Evolutionary conservation across 768 basidiomycete species (phyloP).

Genomic region (Leccinum imitatum): DNA sequence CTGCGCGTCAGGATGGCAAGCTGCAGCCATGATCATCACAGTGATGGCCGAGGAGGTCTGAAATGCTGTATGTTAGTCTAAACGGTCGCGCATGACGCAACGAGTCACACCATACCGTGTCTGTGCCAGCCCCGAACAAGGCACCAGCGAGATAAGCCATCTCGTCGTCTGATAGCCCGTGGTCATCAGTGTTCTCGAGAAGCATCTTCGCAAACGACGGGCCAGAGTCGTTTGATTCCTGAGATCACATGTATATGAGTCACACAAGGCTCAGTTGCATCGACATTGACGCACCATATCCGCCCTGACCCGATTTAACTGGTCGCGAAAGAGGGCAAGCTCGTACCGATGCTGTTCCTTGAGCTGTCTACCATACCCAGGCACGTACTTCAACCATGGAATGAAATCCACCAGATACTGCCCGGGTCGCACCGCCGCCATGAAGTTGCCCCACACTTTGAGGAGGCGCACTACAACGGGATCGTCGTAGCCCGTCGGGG

Average conservation of each 20-base stretch:
- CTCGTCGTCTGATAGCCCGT: conserved; percentile 50
- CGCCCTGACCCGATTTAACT: conserved; percentile 28
- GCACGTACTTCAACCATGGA: conserved; percentile 43
- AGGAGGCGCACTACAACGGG: conserved; percentile 19
- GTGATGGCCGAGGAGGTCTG: conserved; percentile 55
- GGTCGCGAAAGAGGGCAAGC: conserved; percentile 47
- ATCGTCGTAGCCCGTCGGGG: conserved; percentile 18
- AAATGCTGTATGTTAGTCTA: neutral
- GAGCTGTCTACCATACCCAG: conserved; percentile 55
- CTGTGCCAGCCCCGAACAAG: conserved; percentile 62
- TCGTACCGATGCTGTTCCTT: conserved; percentile 52
- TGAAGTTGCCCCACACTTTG: conserved; percentile 21
- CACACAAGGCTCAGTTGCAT: neutral
- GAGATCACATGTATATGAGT: neutral
- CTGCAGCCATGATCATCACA: conserved; percentile 47
- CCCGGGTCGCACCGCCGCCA: conserved; percentile 33
- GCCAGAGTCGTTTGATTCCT: conserved; percentile 11
- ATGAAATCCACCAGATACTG: conserved; percentile 33
- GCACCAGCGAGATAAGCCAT: conserved; percentile 58
- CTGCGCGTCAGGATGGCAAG: conserved; percentile 49
- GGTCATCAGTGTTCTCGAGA: conserved; percentile 46
- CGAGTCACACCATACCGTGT: conserved; percentile 37
- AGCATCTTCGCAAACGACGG: conserved; percentile 50
- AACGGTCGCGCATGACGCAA: neutral
- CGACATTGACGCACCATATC: conserved; percentile 4